phyloP scores from a whole-genome alignment of 495 filamentous ascomycete genomes.

The Aspergillus steynii region DNA sequence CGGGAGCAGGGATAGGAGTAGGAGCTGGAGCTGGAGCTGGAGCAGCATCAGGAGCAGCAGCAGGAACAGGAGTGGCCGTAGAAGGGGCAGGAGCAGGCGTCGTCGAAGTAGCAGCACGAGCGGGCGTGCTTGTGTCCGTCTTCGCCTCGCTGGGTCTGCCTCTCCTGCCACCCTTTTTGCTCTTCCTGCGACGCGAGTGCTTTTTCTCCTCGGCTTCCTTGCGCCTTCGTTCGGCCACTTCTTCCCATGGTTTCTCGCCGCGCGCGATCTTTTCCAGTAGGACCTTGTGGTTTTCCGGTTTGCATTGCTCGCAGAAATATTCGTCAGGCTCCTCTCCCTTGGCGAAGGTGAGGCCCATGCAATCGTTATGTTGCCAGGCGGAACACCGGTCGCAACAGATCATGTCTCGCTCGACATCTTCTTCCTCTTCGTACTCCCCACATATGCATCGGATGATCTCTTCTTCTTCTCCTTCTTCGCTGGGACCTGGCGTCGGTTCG shows the following conservation, averaged over 20 bases:
- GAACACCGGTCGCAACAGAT: constrained; percentile 89
- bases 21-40: constrained; percentile 5
- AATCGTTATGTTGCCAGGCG: constrained; percentile 96
- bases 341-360: constrained; percentile 81
- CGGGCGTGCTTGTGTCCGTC: constrained; percentile 35
- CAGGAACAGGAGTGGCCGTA: constrained; percentile 22
- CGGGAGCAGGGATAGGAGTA: constrained; percentile 9
- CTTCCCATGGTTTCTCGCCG: constrained; percentile 88
- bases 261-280: constrained; percentile 70
- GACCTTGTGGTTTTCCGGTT: constrained; percentile 74
- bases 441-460: constrained; percentile 91
- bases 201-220: constrained; percentile 52
- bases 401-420: constrained; percentile 76
- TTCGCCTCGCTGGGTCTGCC: constrained; percentile 43
- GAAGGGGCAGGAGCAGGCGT: constrained; percentile 28
- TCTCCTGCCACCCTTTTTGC: constrained; percentile 46
- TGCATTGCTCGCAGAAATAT: constrained; percentile 91
- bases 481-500: constrained; percentile 52
- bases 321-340: constrained; percentile 70
- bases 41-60: constrained; percentile 11
- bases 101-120: constrained; percentile 31
- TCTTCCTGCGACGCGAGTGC: constrained; percentile 43
- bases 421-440: constrained; percentile 80
- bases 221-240: constrained; percentile 54
- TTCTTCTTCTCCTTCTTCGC: constrained; percentile 67